Base-by-base conservation (phyloP, 495 filamentous ascomycete genomes). In the Cercophora samala region DNA sequence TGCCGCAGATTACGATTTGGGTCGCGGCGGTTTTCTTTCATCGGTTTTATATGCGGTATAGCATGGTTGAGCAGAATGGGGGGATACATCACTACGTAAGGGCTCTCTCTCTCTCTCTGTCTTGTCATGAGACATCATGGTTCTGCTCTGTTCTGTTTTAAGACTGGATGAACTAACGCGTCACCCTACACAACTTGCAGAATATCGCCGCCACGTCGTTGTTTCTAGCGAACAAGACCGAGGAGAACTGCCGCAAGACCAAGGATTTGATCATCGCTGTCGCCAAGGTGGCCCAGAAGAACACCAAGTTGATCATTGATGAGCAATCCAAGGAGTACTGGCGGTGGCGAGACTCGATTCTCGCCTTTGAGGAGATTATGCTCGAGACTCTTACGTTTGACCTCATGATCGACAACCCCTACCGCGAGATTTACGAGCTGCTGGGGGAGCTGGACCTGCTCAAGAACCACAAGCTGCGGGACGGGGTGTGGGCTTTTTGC, bases 271-370 rank as follows among this genome's bases (percentile, higher is more conserved):
- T 99, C 65, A 87, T 96, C 23, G 91, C 93, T 0, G 96, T 94
- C 72, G 93, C 92, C 60, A 92, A 93, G 67, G 93, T 97, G 17
- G 96, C 94, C 29, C 94, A 96, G 75, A 98, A 99, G 79, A 90
- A 98, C 70, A 81, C 90, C 8, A 89, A 91, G 71, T 84, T 96
- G 63, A 77, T 90, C 13, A 90, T 99, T 24, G 94, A 98, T 72
- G 95, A 97, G 76, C 93, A 97, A 75, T 91, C 89, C 54, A 97
- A 97, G 69, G 95, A 98, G 68, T 99, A 91, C 75, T 99, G 95
- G 95, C 84, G 87, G 74, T 99, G 95, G 95, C 87, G 91, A 59
- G 95, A 99, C 72, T 93, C 89, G 63, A 94, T 99, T 58, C 82
- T 97, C 2, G 87, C 88, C 68, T 89, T 93, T 72, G 95, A 99